These are phyloP conservation scores for Hermanozyma aechmeae DNA, from an alignment of 805 yeast genomes.

Conservation along the genomic window DNA sequence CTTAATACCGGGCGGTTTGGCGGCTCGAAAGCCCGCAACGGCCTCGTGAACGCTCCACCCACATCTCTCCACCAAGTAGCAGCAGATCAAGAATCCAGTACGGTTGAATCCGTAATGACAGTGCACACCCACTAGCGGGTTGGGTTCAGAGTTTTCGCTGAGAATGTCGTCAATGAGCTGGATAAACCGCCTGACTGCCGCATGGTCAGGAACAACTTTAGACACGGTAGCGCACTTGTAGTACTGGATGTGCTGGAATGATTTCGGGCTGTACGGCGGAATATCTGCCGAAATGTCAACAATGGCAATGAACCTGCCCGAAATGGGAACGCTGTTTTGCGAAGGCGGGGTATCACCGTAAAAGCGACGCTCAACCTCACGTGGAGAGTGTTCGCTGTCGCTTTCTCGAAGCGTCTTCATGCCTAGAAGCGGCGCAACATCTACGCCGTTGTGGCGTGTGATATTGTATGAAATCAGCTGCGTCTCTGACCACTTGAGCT, in stretches of 20 bases:
- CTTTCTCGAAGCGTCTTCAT: slow-evolving; percentile 69
- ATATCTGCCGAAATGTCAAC: slow-evolving; percentile 63
- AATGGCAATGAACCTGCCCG: slow-evolving; percentile 41
- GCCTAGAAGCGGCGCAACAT: slow-evolving; percentile 45
- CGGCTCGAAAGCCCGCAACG: slow-evolving; percentile 43
- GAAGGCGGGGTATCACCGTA: slow-evolving; percentile 11
- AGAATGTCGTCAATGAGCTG: slow-evolving; percentile 42
- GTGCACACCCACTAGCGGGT: slow-evolving; percentile 52
- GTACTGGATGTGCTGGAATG: slow-evolving; percentile 46
- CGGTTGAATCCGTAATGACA: slow-evolving; percentile 80
- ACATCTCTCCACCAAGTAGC: slow-evolving; percentile 52
- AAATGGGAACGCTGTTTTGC: slow-evolving; percentile 14
- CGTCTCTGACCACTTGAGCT: slow-evolving; percentile 57
- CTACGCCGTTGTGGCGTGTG: slow-evolving; percentile 17
- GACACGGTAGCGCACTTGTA: slow-evolving; percentile 72
- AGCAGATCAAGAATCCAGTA: slow-evolving; percentile 65
- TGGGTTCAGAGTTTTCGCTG: slow-evolving; percentile 8
- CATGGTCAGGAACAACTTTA: slow-evolving; percentile 61
- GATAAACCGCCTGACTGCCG: slow-evolving; percentile 49
- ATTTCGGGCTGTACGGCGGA: slow-evolving; percentile 61
- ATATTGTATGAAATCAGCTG: slow-evolving; percentile 41
- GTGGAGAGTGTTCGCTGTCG: slow-evolving; percentile 54
- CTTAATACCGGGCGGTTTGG: slow-evolving; percentile 65
- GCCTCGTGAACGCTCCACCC: slow-evolving; percentile 59
- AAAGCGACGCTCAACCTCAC: slow-evolving; percentile 37